Base-by-base conservation (phyloP, 1,284 basidiomycete genomes). In the Ceratobasidium sp. region DNA sequence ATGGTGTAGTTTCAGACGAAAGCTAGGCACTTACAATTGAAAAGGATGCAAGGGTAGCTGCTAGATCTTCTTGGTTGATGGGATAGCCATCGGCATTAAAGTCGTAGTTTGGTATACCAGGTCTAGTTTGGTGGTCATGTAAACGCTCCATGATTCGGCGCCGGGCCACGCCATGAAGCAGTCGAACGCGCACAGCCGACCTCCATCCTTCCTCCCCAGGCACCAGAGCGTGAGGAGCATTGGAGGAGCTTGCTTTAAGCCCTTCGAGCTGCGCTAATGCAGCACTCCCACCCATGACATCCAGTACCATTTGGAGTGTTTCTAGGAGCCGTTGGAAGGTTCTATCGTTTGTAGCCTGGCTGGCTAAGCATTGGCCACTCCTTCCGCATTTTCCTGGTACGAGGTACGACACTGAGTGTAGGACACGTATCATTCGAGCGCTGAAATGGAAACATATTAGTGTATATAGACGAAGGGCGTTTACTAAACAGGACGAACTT, bases 231-330 rank as follows among this genome's bases (percentile, higher is more conserved):
- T 76, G 53, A 2, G 63, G 16, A 3, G 37, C 48, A 16, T 74
- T 59, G 11, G 64, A 16, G 66, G 77, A 29, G 13, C n/a, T n/a
- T 72, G 77, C 22, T 58, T 63, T 53, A 78, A 71, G 48, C 6
- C 14, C 14, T 49, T 56, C 51, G 69, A 53, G 53, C 39, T 63
- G 6, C 13, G 77, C 34, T 1, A 37, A 41, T 22, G 77, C 73
- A 9, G 75, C 74, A 6, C 78, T 78, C 56, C 81, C 83, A 16
- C 82, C 83, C 82, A 86, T 84, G 46, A 84, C 82, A 72, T 87
- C 85, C n/a, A 86, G 79, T 0, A 86, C 81, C 76, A 85, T 86
- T 73, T 85, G 84, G 11, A 83, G 81, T 0, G 86, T 86, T 76
- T 87, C 85, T 14, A 83, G 74, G 0, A 86, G 80, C 1, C 85